These are phyloP conservation scores for Yamadazyma insecticola DNA, from an alignment of 805 yeast species.

Conservation along the genomic window DNA sequence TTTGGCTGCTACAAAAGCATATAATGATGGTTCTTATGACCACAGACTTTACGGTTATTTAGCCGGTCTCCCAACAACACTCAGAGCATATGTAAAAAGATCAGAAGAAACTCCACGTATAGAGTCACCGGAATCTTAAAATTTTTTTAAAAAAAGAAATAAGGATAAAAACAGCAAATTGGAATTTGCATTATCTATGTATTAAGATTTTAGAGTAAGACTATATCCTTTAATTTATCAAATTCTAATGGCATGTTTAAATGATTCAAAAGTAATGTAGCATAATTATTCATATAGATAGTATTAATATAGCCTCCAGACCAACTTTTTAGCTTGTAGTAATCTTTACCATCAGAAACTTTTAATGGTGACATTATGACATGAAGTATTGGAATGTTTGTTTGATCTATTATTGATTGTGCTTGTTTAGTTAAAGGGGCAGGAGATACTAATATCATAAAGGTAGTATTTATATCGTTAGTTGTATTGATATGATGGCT, in stretches of 20 bases:
- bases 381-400: constrained; percentile 43
- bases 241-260: constrained; percentile 24
- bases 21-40: not conserved
- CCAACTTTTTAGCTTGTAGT: constrained; percentile 36
- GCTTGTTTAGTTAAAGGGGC: constrained; percentile 46
- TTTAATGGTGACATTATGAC: constrained; percentile 33
- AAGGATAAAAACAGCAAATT: no score
- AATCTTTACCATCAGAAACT: constrained; percentile 9
- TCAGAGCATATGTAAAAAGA: no score
- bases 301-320: constrained; percentile 24
- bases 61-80: no score
- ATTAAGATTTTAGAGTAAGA: no score
- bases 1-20: not conserved
- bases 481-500: constrained; percentile 27
- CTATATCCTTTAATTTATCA: constrained; percentile 12
- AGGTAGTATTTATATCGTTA: constrained; percentile 14
- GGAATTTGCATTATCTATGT: no score
- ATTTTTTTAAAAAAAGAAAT: no score
- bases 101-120: no score
- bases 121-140: no score
- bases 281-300: constrained; percentile 17
- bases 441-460: constrained; percentile 45
- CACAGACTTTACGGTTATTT: no score
- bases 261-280: constrained; percentile 19
- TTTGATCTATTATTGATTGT: constrained; percentile 38